Evolutionary conservation across 495 filamentous ascomycete genomes (phyloP), one percentile per base, ranked within the genome.

Genomic region (Emericellopsis terricola): DNA sequence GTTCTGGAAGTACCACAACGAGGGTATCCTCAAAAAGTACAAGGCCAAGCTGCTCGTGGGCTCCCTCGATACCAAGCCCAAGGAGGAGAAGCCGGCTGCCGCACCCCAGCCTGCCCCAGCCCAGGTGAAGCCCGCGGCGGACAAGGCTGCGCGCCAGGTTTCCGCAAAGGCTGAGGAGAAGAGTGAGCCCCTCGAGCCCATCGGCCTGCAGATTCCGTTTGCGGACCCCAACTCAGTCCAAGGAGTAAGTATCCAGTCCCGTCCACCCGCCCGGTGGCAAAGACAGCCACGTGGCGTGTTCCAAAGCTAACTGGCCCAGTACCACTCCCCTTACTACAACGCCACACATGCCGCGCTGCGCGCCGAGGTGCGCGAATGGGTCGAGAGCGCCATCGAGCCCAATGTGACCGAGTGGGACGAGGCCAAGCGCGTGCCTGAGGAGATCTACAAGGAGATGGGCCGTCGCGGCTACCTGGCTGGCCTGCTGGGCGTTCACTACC

Each of bases 1-100:
- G 51, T 99, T 99, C 64, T 99, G 89, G 89, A 99, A 96, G 59
- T 96, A 97, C 55, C 89, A 97, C 66, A 97, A 94, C 47, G 66
- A 70, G 46, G 70, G 78, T 35, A 83, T 96, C 42, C 67, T 96
- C 44, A 96, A 94, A 63, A 97, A 96, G 55, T 94, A 85, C 67
- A 77, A 89, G 60, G 57, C 69, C 18, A 65, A 81, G 52, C 71
- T 99, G 33, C 79, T 85, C 50, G 68, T 99, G 46, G 89, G 89
- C 27, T 93, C 85, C 1, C 57, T 99, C 43, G 75, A 96, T 50
- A 75, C 71, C 49, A 94, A 96, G 61, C 76, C 79, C 47, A 64
- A 68, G 46, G 57, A 63, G 5, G 57, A 68, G 19, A 57, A 66
- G 10, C 56, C 66, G 15, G 60, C 66, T 8, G 56, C 73, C 2